Base-by-base conservation (phyloP, 345 rosid species). In the Tarenaya hassleriana region DNA sequence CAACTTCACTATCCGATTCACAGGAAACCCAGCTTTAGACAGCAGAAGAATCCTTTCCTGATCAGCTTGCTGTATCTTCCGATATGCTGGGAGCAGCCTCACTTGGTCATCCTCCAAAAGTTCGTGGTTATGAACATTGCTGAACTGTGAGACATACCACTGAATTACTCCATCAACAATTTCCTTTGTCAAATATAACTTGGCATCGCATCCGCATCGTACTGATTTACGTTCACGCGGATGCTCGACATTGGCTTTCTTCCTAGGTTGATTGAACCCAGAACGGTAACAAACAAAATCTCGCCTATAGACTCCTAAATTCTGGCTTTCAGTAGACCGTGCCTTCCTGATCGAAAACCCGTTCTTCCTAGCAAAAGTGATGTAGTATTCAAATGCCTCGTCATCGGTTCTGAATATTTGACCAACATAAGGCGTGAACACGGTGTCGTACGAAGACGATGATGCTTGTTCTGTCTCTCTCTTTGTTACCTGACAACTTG, bases 271-370 rank as follows among this genome's bases (percentile, higher is more conserved):
- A 64, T 84, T 84, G 63, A 87, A 91, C 31, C 96, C 98, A 56
- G 98, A 87, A 16, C 98, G 87, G 48, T 87, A 81, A 54, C 98
- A 91, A 64, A 91, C 96, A 69, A 91, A 91, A 70, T 91, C 98
- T 60, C 96, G 62, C 46, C 95, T 63, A 51, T 91, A 91, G 20
- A 91, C 61, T 15, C 98, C 98, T 57, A 91, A 64, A 69, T 84
- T 77, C 55, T 77, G 96, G 66, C 96, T 87, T 60, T 80, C 92
- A 0, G 95, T 91, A 34, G 96, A 91, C 8, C 96, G 76, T 0
- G 95, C 98, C 69, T 91, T 87, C 40, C 98, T 67, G 43, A 91
- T 82, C 5, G 98, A 91, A 56, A 91, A 91, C 11, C 96, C 98
- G 41, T 65, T 78, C 73, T 77, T 87, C 58, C 96, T 69, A 42